Conservation (phyloP, 2,329 filamentous ascomycete genomes). For the Sporothrix curviconia region DNA sequence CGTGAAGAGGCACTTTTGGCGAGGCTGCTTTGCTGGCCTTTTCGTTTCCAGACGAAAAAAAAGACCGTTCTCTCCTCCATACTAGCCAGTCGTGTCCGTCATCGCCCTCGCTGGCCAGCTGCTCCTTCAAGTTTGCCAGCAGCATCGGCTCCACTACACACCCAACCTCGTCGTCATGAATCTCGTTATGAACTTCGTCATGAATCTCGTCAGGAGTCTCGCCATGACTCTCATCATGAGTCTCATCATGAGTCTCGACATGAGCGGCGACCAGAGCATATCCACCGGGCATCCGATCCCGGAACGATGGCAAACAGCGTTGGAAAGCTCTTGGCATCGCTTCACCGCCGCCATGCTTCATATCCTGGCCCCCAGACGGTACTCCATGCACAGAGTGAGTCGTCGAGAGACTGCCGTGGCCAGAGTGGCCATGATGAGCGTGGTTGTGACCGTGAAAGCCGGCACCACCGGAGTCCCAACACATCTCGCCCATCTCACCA, state of each 20-base stretch:
- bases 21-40: conserved; percentile 7
- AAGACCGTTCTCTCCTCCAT: neutral
- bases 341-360: neutral
- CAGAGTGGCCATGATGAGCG: neutral
- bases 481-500: no score
- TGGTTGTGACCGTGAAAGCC: neutral
- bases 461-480: neutral
- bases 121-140: neutral
- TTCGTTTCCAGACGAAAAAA: neutral
- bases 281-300: neutral
- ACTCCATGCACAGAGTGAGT: neutral
- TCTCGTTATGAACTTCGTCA: no score
- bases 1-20: conserved; percentile 42
- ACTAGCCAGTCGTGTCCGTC: neutral
- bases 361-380: neutral
- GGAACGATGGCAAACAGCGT: neutral
- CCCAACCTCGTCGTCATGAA: no score
- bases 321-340: neutral
- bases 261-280: neutral
- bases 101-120: neutral
- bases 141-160: neutral
- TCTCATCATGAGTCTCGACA: neutral
- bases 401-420: neutral
- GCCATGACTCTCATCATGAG: neutral
- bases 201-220: no score